Conservation (phyloP, 2,329 filamentous ascomycete genomes). For the Cryoendolithus antarcticus region DNA sequence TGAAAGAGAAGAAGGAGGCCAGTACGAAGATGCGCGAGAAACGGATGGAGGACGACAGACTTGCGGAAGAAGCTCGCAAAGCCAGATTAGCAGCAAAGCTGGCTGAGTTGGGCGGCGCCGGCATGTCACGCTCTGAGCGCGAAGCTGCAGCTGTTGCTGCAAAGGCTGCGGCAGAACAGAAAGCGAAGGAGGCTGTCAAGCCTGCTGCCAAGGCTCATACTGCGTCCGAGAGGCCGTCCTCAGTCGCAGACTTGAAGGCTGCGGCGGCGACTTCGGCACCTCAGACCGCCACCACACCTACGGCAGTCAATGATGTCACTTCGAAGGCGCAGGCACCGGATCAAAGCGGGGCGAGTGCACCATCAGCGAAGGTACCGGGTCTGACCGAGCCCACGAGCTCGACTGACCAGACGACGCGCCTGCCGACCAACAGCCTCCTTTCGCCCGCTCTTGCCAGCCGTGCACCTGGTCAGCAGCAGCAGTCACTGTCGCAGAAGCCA, state of each 20-base stretch:
- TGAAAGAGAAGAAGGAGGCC: conserved; percentile 27
- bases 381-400: too few relatives aligned
- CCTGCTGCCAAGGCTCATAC: conserved; percentile 6
- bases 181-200: conserved; percentile 1
- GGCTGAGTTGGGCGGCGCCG: conserved; percentile 21
- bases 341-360: too few relatives aligned
- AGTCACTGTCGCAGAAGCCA: conserved; percentile 23
- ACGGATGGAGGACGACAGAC: conserved; percentile 18
- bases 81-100: conserved; percentile 21
- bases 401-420: too few relatives aligned
- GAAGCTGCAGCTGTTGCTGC: conserved; percentile 19
- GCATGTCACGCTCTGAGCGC: conserved; percentile 22
- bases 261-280: too few relatives aligned
- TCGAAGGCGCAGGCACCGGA: too few relatives aligned
- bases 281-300: too few relatives aligned
- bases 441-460: too few relatives aligned
- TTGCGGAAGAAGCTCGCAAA: conserved; percentile 16
- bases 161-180: conserved; percentile 6
- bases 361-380: too few relatives aligned
- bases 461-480: too few relatives aligned
- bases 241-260: too few relatives aligned
- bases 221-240: conserved; percentile 5
- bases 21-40: conserved; percentile 9
- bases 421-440: too few relatives aligned
- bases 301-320: too few relatives aligned